Evolutionary conservation across 2,329 filamentous ascomycete species (phyloP).

Genomic region (Phialophora expanda): DNA sequence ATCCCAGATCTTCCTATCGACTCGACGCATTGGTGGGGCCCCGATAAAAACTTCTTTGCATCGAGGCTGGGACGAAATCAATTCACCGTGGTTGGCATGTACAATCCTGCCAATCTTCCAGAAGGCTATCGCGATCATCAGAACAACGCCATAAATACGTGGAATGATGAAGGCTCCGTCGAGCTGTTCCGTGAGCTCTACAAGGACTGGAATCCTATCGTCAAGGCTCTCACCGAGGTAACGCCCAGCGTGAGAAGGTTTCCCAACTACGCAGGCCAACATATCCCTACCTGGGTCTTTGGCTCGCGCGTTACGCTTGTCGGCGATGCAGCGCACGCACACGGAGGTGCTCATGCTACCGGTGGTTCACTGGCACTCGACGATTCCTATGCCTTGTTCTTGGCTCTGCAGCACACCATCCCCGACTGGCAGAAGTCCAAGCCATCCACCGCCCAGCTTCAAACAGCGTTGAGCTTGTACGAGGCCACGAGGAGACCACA

Average conservation of each 20-base stretch:
- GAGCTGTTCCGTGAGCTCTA: constrained; percentile 47
- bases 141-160: constrained; percentile 45
- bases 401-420: constrained; percentile 49
- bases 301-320: constrained; percentile 42
- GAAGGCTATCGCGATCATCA: constrained; percentile 39
- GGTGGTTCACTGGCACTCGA: constrained; percentile 44
- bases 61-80: constrained; percentile 50
- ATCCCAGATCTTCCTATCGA: constrained; percentile 51
- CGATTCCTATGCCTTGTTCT: constrained; percentile 50
- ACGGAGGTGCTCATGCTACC: constrained; percentile 44
- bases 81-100: constrained; percentile 53
- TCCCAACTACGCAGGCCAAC: constrained; percentile 51
- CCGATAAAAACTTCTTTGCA: constrained; percentile 52
- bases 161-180: constrained; percentile 50
- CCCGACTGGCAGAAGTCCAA: constrained; percentile 27
- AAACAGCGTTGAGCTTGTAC: constrained; percentile 48
- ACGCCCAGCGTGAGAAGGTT: constrained; percentile 51
- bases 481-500: constrained; percentile 53
- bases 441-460: constrained; percentile 37
- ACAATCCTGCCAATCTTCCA: constrained; percentile 33
- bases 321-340: constrained; percentile 44
- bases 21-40: constrained; percentile 54
- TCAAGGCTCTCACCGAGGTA: constrained; percentile 49
- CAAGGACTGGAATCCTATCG: constrained; percentile 52
- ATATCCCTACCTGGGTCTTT: constrained; percentile 52